A percentile compares a stretch with the other conserved stretches of the same genome.
Conservation (phyloP, 305 asterid genomes). For the Lippia alba region DNA sequence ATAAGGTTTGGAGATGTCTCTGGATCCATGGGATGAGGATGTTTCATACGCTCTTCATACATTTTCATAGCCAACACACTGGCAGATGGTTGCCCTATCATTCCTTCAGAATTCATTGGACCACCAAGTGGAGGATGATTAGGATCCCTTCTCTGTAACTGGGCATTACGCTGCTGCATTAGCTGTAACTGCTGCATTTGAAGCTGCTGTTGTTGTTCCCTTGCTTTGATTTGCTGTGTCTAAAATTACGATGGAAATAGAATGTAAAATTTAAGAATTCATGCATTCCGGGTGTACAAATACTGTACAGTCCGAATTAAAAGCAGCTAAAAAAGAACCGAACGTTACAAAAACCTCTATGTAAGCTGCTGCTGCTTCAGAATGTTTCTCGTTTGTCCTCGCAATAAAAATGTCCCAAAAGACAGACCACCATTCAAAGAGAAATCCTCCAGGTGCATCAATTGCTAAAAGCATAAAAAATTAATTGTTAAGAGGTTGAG, state of each 20-base stretch:
- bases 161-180: conserved; percentile 94
- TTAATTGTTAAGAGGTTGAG: conserved; percentile 20
- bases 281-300: not conserved
- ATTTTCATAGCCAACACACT: conserved; percentile 92
- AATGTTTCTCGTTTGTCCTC: conserved; percentile 96
- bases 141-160: conserved; percentile 93
- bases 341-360: conserved; percentile 70
- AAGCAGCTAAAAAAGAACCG: conserved; percentile 24
- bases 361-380: conserved; percentile 97
- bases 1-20: conserved; percentile 79
- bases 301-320: not conserved
- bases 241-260: conserved; percentile 34
- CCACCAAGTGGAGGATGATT: conserved; percentile 90
- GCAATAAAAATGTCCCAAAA: conserved; percentile 99
- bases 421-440: conserved; percentile 99
- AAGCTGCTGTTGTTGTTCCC: conserved; percentile 96
- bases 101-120: conserved; percentile 88
- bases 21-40: conserved; percentile 87
- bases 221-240: conserved; percentile 93
- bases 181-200: conserved; percentile 96
- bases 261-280: conserved; percentile 4
- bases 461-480: conserved; percentile 62
- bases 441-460: conserved; percentile 99
- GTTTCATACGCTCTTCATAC: conserved; percentile 96
- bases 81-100: conserved; percentile 97